These are phyloP conservation scores for Syzygium grande DNA, from an alignment of 345 rosid species.

Conservation along the genomic window DNA sequence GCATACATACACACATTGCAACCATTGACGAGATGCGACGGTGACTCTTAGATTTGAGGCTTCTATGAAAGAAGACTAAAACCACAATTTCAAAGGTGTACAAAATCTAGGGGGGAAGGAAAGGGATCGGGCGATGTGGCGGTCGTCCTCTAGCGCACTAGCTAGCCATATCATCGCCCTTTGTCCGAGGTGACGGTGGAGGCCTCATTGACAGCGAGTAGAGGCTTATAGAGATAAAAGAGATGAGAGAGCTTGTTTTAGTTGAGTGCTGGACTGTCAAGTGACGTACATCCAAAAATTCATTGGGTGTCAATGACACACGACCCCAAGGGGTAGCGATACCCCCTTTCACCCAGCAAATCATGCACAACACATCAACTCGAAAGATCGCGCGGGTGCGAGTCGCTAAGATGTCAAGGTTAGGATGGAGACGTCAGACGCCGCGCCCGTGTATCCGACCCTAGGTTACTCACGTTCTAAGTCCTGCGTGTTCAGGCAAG, in stretches of 20 bases:
- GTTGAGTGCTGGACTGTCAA: not conserved
- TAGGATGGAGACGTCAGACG: not conserved
- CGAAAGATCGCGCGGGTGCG: not conserved
- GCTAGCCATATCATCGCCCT: not conserved
- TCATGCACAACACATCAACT: not conserved
- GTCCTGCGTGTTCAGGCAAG: not conserved
- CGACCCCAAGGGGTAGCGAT: not conserved
- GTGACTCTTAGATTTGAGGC: not conserved
- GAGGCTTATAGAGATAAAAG: not conserved
- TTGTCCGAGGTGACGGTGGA: not conserved
- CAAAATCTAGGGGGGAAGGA: not conserved
- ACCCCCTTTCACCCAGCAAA: not conserved
- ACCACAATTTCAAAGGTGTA: not conserved
- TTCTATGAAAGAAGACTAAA: not conserved
- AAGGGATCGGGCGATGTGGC: not conserved
- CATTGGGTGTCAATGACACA: not conserved
- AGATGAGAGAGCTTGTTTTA: not conserved
- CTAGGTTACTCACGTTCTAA: not conserved
- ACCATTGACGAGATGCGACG: not conserved
- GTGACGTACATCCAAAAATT: not conserved
- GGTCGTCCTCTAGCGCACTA: not conserved
- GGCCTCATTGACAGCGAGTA: not conserved
- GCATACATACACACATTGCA: not conserved
- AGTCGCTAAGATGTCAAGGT: not conserved
- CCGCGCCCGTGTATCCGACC: not conserved